Evolutionary conservation across 2,329 filamentous ascomycete genomes (phyloP).

Genomic region (Hypoxylon sp.): DNA sequence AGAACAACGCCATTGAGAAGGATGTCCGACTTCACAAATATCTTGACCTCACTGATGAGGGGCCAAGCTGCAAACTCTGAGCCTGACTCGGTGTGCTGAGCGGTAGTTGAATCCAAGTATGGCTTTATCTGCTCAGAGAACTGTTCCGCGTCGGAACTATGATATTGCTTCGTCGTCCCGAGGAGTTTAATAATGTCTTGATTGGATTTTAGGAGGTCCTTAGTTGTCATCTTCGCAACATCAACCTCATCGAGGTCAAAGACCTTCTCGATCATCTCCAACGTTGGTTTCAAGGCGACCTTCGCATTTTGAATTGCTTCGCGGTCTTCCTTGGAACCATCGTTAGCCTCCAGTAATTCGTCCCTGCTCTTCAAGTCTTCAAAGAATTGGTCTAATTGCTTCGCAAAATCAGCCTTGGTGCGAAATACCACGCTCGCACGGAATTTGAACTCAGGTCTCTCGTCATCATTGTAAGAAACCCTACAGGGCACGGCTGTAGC

Average conservation of each 20-base stretch:
- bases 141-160: not conserved
- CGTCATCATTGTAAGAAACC: conserved; percentile 1
- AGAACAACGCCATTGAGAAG: conserved; percentile 3
- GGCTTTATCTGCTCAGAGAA: conserved; percentile 1
- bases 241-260: conserved; percentile 2
- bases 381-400: conserved; percentile 3
- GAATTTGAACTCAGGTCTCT: not conserved
- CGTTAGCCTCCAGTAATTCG: not conserved
- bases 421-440: conserved; percentile 2
- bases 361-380: not conserved
- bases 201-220: not conserved
- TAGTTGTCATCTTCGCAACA: not conserved
- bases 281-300: not conserved
- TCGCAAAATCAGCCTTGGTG: not conserved
- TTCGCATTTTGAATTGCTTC: not conserved
- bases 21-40: conserved; percentile 8
- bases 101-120: conserved; percentile 6
- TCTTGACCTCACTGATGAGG: conserved; percentile 1
- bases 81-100: not conserved
- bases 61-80: conserved; percentile 4
- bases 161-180: not conserved
- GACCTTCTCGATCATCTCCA: not conserved
- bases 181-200: not conserved
- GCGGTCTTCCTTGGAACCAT: not conserved
- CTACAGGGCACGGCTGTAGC: conserved; percentile 8